Base-by-base conservation (phyloP, 805 yeast species). In the Cyberlindnera suaveolens region DNA sequence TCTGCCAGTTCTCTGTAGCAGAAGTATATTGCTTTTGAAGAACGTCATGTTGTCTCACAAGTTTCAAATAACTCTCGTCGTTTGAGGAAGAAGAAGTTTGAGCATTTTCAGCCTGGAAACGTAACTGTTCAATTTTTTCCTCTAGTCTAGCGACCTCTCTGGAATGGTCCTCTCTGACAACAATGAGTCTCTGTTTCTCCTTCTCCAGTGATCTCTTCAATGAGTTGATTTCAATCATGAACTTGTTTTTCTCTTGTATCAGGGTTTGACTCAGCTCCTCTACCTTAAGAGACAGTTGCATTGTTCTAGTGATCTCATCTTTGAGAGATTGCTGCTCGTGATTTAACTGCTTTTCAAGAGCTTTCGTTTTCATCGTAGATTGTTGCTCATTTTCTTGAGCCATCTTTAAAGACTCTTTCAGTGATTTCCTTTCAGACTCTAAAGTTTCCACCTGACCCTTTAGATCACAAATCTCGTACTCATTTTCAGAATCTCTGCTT, bases 1-100 rank as follows among this genome's bases (percentile, higher is more conserved):
- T 67, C 44, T 83, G 81, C 95, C 96, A 87, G 59, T 83, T 86
- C 49, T 82, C 87, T 44, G 82, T 82, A 0, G 91, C 84, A 14
- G 80, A 73, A 7, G 85, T 74, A 50, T 85, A 82, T 59, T 89
- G 93, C 3, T 76, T 66, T 54, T 84, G 89, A 17, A 86, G 56
- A 14, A 72, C 64, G 36, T 74, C 77, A 50, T 81, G 79, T 34
- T 75, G 72, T 30, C 69, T 66, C 7, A 67, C 51, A 20, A 74
- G 49, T 49, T 69, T 72, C 27, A 68, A 59, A 42, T 62, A 71
- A 13, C 70, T 70, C n/a, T 65, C 69, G 38, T 68, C 70, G 5
- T 50, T 43, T 1, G 46, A 33, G 0, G 61, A 50, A 3, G 44
- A 30, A 3, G 51, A 66, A 5, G 67, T 62, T 20, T 61, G 54